Conservation (phyloP, 228 moss, liverwort and hornwort species). For the Sphagnum magellanicum region DNA sequence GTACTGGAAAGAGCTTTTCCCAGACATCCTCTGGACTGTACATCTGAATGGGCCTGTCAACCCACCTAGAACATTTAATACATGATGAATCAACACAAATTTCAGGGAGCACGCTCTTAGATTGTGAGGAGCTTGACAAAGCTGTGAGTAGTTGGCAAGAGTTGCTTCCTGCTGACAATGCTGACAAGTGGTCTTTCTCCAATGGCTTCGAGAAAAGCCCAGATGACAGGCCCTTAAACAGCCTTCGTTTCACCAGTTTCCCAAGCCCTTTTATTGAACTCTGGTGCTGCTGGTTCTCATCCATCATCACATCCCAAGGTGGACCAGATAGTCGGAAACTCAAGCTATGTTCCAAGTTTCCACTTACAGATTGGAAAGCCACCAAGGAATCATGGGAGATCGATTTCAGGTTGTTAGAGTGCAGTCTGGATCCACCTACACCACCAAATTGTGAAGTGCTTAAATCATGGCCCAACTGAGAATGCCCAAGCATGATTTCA, state of each 20-base stretch:
- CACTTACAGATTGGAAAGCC: too few relatives aligned
- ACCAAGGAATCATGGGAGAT: too few relatives aligned
- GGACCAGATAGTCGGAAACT: not conserved
- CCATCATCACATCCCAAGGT: not conserved
- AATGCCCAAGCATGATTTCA: too few relatives aligned
- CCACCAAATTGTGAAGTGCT: not conserved
- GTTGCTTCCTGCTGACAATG: constrained; percentile 32
- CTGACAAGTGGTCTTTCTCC: constrained; percentile 37
- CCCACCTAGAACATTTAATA: not conserved
- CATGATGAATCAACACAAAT: not conserved
- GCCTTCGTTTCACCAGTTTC: constrained; percentile 21
- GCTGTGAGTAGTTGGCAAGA: constrained; percentile 1
- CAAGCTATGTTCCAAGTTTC: not conserved
- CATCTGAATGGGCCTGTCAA: not conserved
- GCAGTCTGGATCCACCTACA: not conserved
- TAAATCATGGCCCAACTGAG: not conserved
- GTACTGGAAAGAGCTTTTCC: constrained; percentile 14
- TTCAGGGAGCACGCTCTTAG: not conserved
- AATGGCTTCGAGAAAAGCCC: constrained; percentile 30
- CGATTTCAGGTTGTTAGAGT: not conserved
- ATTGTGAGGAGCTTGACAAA: not conserved
- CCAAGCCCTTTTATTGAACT: constrained; percentile 3
- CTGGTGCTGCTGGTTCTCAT: not conserved
- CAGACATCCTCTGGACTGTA: not conserved
- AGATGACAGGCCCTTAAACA: constrained; percentile 33